Evolutionary conservation across 768 basidiomycete genomes (phyloP), one percentile per base, ranked within the genome.

Genomic region (Russula ochroleuca): DNA sequence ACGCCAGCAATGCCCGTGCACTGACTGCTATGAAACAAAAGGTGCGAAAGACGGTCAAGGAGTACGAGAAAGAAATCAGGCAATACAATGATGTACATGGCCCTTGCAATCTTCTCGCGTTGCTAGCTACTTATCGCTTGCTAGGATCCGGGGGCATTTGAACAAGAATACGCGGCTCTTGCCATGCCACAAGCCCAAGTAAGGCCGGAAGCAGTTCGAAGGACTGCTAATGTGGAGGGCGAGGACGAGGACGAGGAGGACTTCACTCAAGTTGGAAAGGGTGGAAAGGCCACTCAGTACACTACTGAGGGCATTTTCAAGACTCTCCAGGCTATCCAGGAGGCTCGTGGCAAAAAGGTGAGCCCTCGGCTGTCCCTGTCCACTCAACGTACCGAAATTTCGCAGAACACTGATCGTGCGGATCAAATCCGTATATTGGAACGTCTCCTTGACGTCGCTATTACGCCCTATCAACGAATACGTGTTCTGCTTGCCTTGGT

Each of bases 21-120:
- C 81, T 98, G 68, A 98, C 93, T 57, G 90, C 90, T n/a, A 90
- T 98, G 87, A 98, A 95, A 77, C 96, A 98, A 77, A 97, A 95
- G 75, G 81, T 98, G 60, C 95, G 90, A 78, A 98, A 95, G 78
- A 82, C 88, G 11, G 70, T 80, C 60, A 96, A 94, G 75, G 97
- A 98, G 73, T 83, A 92, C 72, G 97, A 98, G 76, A 75, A 74
- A 13, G 88, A 92, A 68, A 75, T 95, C 47, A 85, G 85, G 72
- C 83, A 83, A 63, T 98, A 86, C 77, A 87, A 89, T 71, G 81
- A 84, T 73, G 94, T 94, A 70, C 68, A 83, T 72, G 38, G 25
- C 28, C 37, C 48, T 21, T 9, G 13, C 38, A 19, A 7, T 1
- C 28, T 53, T 50, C n/a, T 45, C 1, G 23, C n/a, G 15, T 41